Conservation (phyloP, 768 basidiomycete genomes). For the Boletus sensibilis region DNA sequence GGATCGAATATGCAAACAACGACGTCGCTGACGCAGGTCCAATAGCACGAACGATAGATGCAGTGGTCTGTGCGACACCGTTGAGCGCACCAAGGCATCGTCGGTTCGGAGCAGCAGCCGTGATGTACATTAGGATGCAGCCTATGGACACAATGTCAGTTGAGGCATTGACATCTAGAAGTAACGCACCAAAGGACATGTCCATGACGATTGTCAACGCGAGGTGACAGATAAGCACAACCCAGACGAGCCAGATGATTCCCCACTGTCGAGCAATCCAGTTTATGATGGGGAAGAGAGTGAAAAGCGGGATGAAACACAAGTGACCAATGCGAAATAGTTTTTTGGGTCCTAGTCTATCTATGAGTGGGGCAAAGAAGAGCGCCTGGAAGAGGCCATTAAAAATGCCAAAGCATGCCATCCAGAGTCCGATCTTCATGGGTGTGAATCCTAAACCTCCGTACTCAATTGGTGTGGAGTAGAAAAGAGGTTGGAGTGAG, state of each 20-base stretch:
- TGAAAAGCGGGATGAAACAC: constrained; percentile 31
- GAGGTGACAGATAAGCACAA: constrained; percentile 26
- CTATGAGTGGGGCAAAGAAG: constrained; percentile 33
- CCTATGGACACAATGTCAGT: constrained; percentile 37
- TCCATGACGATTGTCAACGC: constrained; percentile 22
- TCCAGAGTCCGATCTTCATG: constrained; percentile 35
- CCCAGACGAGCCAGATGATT: constrained; percentile 28
- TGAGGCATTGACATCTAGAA: background rate
- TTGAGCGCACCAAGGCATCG: constrained; percentile 70
- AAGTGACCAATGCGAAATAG: constrained; percentile 30
- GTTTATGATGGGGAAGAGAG: constrained; percentile 33
- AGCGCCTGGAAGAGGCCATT: constrained; percentile 34
- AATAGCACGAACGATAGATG: constrained; percentile 32
- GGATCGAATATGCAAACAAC: constrained; percentile 38
- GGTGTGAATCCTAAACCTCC: constrained; percentile 41
- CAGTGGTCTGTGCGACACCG: constrained; percentile 40
- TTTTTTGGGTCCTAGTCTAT: constrained; percentile 31
- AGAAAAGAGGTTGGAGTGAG: constrained; percentile 41
- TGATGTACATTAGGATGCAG: constrained; percentile 69
- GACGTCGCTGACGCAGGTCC: constrained; percentile 35
- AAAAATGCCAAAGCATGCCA: constrained; percentile 36
- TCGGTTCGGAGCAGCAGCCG: constrained; percentile 62
- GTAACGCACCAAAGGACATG: constrained; percentile 36
- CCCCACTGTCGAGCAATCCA: constrained; percentile 26
- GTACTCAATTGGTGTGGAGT: constrained; percentile 34